Evolutionary conservation across 2,329 filamentous ascomycete genomes (phyloP).

Genomic region (Alternaria dauci): DNA sequence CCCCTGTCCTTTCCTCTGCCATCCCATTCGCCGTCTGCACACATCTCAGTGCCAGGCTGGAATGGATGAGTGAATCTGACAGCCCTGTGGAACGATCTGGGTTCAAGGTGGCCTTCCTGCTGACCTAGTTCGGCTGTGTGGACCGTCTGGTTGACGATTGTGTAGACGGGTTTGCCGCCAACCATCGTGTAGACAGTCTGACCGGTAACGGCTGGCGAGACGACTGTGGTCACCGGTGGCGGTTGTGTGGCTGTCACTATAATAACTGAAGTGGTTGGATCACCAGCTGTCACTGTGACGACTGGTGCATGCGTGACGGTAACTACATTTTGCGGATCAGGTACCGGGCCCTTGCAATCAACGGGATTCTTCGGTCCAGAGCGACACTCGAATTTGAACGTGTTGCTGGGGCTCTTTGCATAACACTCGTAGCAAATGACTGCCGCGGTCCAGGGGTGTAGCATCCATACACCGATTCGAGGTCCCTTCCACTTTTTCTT

Average conservation of each 20-base stretch:
- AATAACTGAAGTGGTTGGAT: neutral
- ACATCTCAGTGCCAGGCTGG: conserved; percentile 4
- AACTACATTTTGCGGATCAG: neutral
- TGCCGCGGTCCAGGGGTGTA: conserved; percentile 34
- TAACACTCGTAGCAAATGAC: conserved; percentile 39
- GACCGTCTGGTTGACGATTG: neutral
- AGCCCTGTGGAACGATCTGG: conserved; percentile 26
- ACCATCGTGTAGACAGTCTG: neutral
- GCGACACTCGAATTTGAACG: conserved; percentile 28
- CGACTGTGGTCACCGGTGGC: neutral
- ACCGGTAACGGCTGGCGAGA: neutral
- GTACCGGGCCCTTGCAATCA: conserved; percentile 15
- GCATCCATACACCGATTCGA: conserved; percentile 33
- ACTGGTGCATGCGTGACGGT: conserved; percentile 12
- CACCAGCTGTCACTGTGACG: conserved; percentile 1
- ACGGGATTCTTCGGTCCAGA: conserved; percentile 10
- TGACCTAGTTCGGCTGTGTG: neutral
- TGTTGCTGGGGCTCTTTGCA: conserved; percentile 17
- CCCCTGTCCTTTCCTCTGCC: conserved; percentile 20
- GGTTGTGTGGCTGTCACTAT: neutral
- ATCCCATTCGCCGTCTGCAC: conserved; percentile 36
- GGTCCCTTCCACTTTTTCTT: conserved; percentile 11
- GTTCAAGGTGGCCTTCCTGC: neutral
- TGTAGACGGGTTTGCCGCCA: neutral
- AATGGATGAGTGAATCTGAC: conserved; percentile 30